Conservation (phyloP, 352 stramenopile species). For the Ochromonadaceae sp. region DNA sequence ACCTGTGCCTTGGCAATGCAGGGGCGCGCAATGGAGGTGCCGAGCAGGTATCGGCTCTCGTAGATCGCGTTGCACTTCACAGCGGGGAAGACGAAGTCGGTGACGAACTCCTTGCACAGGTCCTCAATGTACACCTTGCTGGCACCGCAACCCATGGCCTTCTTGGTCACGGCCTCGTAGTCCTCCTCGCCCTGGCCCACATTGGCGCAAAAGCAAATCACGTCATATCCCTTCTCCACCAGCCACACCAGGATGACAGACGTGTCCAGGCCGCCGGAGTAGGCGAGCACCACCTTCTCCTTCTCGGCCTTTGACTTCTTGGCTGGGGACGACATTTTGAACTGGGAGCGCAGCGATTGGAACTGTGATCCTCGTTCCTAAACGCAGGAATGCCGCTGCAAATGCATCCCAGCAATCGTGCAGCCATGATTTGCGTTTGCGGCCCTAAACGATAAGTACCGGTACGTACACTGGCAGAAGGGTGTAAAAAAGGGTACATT, state of each 20-base stretch:
- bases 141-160: slow-evolving; percentile 53
- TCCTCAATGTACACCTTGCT: slow-evolving; percentile 77
- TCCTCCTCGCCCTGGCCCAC: slow-evolving; percentile 89
- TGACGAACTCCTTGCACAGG: slow-evolving; percentile 90
- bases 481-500: too few species aligned
- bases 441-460: too few species aligned
- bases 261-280: slow-evolving; percentile 87
- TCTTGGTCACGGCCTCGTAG: slow-evolving; percentile 79
- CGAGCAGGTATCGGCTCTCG: slow-evolving; percentile 88
- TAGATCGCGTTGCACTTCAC: slow-evolving; percentile 86
- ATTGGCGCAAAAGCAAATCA: slow-evolving; percentile 95
- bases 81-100: slow-evolving; percentile 74
- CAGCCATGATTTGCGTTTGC: too few species aligned
- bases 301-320: slow-evolving; percentile 39
- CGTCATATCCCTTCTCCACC: slow-evolving; percentile 89
- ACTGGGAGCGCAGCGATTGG: too few species aligned
- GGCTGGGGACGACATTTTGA: slow-evolving; percentile 24
- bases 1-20: slow-evolving; percentile 94
- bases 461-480: too few species aligned
- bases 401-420: too few species aligned
- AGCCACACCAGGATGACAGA: slow-evolving; percentile 98
- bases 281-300: slow-evolving; percentile 84
- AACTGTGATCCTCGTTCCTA: too few species aligned
- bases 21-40: slow-evolving; percentile 88
- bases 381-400: too few species aligned